These are phyloP conservation scores for Lanzia echinophila DNA, from an alignment of 2,329 filamentous ascomycete species.

Conservation along the genomic window DNA sequence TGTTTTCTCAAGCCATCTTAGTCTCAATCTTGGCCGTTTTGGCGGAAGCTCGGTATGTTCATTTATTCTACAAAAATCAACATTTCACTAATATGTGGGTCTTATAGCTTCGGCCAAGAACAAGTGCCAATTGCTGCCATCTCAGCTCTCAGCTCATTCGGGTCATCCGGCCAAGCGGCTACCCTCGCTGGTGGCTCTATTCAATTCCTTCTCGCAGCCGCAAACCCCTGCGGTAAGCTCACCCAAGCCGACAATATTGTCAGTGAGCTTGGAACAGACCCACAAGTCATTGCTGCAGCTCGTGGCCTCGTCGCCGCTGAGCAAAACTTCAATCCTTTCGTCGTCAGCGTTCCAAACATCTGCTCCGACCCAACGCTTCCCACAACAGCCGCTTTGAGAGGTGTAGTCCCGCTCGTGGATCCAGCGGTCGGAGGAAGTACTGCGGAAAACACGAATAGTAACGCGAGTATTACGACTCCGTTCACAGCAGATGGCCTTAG, in stretches of 20 bases:
- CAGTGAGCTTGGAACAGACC: constrained; percentile 50
- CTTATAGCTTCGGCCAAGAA: constrained; percentile 53
- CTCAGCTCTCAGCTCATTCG: constrained; percentile 45
- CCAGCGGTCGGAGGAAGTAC: constrained; percentile 52
- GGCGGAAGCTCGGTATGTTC: constrained; percentile 27
- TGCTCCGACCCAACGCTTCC: constrained; percentile 59
- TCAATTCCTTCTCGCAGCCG: constrained; percentile 54
- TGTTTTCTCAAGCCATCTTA: constrained; percentile 24
- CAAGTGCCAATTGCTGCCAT: constrained; percentile 49
- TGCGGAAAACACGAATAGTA: constrained; percentile 53
- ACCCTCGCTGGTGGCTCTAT: constrained; percentile 58
- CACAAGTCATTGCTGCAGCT: constrained; percentile 55
- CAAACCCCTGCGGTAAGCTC: constrained; percentile 61
- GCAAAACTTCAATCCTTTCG: constrained; percentile 68
- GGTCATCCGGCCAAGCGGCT: constrained; percentile 51
- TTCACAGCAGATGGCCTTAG: constrained; percentile 55
- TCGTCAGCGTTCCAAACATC: constrained; percentile 51
- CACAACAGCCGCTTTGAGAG: constrained; percentile 52
- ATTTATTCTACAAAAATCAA: background rate
- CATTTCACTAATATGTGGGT: constrained; percentile 2
- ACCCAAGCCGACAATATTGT: constrained; percentile 59
- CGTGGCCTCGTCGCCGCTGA: constrained; percentile 58
- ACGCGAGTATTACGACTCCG: constrained; percentile 43
- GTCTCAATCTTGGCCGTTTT: constrained; percentile 21
- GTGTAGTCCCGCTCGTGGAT: constrained; percentile 62